Conservation (phyloP, 1,139 yeast genomes). For the Fermentozyma sake region DNA sequence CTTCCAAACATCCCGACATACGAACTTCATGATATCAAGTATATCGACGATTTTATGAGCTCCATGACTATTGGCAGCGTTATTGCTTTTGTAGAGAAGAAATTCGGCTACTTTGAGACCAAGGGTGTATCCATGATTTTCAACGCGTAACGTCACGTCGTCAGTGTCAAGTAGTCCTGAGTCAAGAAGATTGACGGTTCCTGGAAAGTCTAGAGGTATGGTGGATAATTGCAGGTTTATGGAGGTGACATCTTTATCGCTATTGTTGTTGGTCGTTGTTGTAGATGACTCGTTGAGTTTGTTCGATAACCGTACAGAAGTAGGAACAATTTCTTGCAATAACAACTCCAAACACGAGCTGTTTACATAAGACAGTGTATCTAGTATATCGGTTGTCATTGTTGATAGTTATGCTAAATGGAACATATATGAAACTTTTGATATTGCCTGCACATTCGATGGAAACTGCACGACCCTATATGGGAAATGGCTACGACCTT, state of each 20-base stretch:
- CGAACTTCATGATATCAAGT: slow-evolving; percentile 81
- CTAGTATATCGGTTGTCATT: slow-evolving; percentile 17
- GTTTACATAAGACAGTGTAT: slow-evolving; percentile 34
- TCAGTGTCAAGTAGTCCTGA: slow-evolving; percentile 37
- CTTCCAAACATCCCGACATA: slow-evolving; percentile 91
- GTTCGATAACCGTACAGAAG: slow-evolving; percentile 55
- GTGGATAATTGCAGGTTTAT: slow-evolving; percentile 21
- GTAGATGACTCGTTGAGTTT: slow-evolving; percentile 7
- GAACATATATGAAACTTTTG: too few relatives aligned
- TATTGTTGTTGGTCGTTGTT: slow-evolving; percentile 3
- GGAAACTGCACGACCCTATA: too few relatives aligned
- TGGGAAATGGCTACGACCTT: too few relatives aligned
- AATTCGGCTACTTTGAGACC: slow-evolving; percentile 75
- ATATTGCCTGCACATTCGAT: too few relatives aligned
- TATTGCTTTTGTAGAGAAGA: slow-evolving; percentile 44
- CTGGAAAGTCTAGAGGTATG: slow-evolving; percentile 31
- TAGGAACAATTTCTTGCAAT: slow-evolving; percentile 71
- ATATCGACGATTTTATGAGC: slow-evolving; percentile 48
- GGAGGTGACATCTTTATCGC: slow-evolving; percentile 6
- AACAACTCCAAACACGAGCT: slow-evolving; percentile 53
- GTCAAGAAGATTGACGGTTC: slow-evolving; percentile 38
- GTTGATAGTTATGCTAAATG: too few relatives aligned
- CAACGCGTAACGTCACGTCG: slow-evolving; percentile 58
- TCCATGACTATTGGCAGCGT: slow-evolving; percentile 5
- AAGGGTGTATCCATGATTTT: slow-evolving; percentile 65